Conservation (phyloP, 1,139 yeast species). For the Yamadazyma dushanensis region DNA sequence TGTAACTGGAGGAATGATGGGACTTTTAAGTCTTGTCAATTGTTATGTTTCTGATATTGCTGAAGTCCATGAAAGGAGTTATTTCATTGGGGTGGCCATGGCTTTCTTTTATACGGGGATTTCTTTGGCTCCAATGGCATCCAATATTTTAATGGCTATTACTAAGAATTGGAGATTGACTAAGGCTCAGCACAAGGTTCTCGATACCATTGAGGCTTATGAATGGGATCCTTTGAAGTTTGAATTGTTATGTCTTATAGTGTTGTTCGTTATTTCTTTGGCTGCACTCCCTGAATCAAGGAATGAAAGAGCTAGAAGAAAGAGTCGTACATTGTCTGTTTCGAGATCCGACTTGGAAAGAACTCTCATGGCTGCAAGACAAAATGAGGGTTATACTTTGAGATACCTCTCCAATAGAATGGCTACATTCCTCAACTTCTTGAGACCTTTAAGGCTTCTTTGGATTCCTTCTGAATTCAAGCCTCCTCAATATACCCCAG, state of each 20-base stretch:
- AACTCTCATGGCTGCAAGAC: background rate
- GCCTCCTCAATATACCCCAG: conserved; percentile 12
- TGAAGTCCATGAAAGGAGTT: conserved; percentile 53
- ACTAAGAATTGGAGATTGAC: conserved; percentile 13
- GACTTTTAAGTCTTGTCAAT: conserved; percentile 49
- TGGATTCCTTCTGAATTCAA: conserved; percentile 36
- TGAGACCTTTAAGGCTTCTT: conserved; percentile 48
- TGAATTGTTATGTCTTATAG: conserved; percentile 24
- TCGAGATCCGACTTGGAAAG: conserved; percentile 3
- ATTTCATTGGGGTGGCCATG: conserved; percentile 52
- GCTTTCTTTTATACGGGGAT: conserved; percentile 60
- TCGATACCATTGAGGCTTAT: conserved; percentile 13
- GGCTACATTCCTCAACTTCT: conserved; percentile 18
- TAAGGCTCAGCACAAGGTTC: background rate
- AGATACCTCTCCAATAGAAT: background rate
- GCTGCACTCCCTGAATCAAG: conserved; percentile 62
- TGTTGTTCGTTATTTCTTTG: conserved; percentile 28
- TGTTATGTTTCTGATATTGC: conserved; percentile 67
- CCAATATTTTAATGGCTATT: conserved; percentile 36
- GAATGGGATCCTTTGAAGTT: conserved; percentile 34
- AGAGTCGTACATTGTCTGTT: conserved; percentile 41
- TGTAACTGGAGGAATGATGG: conserved; percentile 54
- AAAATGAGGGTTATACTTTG: background rate
- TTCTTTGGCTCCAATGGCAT: conserved; percentile 64
- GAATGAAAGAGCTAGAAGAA: conserved; percentile 40